A percentile compares a stretch with the other conserved stretches of the same genome.
Evolutionary conservation across 495 filamentous ascomycete species (phyloP).

Genomic region (Lindgomyces ingoldianus): DNA sequence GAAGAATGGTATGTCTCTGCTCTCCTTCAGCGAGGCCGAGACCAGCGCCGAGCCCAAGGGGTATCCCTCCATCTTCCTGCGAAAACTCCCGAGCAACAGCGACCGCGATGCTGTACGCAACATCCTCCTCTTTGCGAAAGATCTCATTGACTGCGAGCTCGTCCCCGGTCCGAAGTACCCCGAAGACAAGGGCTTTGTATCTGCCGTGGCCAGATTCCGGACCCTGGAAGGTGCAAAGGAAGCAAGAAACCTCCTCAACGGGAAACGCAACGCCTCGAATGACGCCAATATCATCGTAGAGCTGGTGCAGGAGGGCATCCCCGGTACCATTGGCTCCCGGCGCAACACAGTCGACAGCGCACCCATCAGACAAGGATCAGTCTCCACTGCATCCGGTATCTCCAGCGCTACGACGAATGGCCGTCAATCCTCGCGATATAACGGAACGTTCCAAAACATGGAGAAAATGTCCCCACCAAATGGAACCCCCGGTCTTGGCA

Average conservation of each 20-base stretch:
- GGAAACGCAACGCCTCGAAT: slow-evolving; percentile 73
- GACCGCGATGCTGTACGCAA: slow-evolving; percentile 70
- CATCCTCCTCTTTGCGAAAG: slow-evolving; percentile 85
- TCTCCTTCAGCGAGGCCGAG: slow-evolving; percentile 37
- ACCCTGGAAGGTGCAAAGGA: slow-evolving; percentile 71
- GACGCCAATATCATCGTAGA: slow-evolving; percentile 81
- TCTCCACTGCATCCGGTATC: slow-evolving; percentile 57
- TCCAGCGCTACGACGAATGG: slow-evolving; percentile 58
- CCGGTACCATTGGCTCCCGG: slow-evolving; percentile 46
- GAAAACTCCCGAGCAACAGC: slow-evolving; percentile 72
- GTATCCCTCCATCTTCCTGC: slow-evolving; percentile 63
- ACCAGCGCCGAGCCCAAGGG: slow-evolving; percentile 34
- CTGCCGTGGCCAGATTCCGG: slow-evolving; percentile 75
- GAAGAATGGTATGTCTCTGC: slow-evolving; percentile 29
- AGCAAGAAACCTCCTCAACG: slow-evolving; percentile 73
- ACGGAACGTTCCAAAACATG: slow-evolving; percentile 71
- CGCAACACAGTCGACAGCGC: slow-evolving; percentile 65
- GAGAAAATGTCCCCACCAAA: slow-evolving; percentile 69
- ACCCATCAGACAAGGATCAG: slow-evolving; percentile 52
- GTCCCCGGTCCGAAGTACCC: slow-evolving; percentile 61
- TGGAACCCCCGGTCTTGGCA: slow-evolving; percentile 56
- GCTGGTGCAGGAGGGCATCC: slow-evolving; percentile 51
- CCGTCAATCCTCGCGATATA: slow-evolving; percentile 75
- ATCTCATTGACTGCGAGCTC: slow-evolving; percentile 73
- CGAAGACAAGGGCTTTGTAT: slow-evolving; percentile 70